Evolutionary conservation across 129 eudicot genomes (phyloP), one percentile per base, ranked within the genome.

Genomic region (Ambrosia artemisiifolia): DNA sequence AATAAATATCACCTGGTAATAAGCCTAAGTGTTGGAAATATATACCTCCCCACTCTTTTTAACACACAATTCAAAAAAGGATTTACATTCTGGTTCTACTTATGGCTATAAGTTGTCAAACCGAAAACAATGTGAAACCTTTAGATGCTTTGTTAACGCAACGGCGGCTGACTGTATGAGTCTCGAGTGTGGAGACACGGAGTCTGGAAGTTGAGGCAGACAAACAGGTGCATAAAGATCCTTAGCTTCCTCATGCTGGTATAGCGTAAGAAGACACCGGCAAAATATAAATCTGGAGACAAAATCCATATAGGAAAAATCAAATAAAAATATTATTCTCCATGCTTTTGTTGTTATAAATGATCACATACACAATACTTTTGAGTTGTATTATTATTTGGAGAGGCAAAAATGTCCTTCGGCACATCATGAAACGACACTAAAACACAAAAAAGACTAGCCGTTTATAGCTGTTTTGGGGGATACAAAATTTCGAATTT

Each of bases 231-330:
- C 60, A 42, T 80, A 85, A 56, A 75, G 59, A 50, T 85, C 89
- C 11, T 33, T 70, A 18, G 56, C 71, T 72, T 79, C 88, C 3
- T 56, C 80, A 14, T 63, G 68, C 68, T 83, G 75, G 74, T 77
- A 83, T 55, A 78, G 86, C 20, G 83, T 19, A 44, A 91, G 95
- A 79, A 82, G 91, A 43, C 95, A 82, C 5, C 89, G 86, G 86
- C 95, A 87, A 80, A 91, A 91, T 38, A 91, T 78, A 77, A 87
- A 91, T 85, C 97, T 91, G 95, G 44, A 65, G 5, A 46, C 42
- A 53, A 33, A 42, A 61, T 50, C 33, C 74, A 78, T 64, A 57
- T 16, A 7, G 48, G 28, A n/a, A 35, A 63, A 16, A 35, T 3
- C 0, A 16, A 63, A 63, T 14, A 35, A 36, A 36, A n/a, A 63